Evolutionary conservation across 2,329 filamentous ascomycete genomes (phyloP).

Genomic region (Sporothrix euskadiensis): DNA sequence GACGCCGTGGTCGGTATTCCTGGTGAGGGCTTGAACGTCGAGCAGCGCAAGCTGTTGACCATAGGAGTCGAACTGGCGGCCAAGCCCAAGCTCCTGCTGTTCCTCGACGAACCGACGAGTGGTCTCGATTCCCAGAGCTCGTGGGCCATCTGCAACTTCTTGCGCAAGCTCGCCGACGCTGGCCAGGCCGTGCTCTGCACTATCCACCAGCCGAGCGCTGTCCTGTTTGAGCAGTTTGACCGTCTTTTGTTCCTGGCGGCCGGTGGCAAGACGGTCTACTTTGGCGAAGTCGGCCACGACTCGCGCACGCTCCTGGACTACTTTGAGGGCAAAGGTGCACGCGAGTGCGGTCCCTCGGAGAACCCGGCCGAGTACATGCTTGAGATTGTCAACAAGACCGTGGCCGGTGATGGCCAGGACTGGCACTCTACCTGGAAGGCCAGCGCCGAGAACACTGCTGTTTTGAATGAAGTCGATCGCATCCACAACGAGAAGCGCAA

Average conservation of each 20-base stretch:
- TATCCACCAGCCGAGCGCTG: conserved; percentile 33
- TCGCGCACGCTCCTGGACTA: conserved; percentile 68
- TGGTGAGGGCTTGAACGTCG: conserved; percentile 67
- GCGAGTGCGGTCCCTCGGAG: conserved; percentile 61
- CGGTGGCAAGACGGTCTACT: conserved; percentile 31
- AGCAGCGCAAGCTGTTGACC: conserved; percentile 74
- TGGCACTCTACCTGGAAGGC: conserved; percentile 55
- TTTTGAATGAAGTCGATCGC: conserved; percentile 58
- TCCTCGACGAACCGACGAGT: conserved; percentile 62
- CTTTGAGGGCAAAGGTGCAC: conserved; percentile 60
- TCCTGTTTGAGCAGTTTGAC: conserved; percentile 33
- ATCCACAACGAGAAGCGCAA: conserved; percentile 35
- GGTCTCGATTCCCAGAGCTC: conserved; percentile 65
- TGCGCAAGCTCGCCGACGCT: conserved; percentile 58
- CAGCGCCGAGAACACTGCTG: conserved; percentile 64
- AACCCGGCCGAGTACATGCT: conserved; percentile 86
- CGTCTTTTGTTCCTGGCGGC: conserved; percentile 28
- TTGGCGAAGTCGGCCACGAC: conserved; percentile 60
- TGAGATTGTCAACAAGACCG: conserved; percentile 54
- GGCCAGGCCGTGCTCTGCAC: conserved; percentile 38
- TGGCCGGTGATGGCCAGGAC: conserved; percentile 55
- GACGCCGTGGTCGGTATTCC: conserved; percentile 76
- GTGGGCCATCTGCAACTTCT: conserved; percentile 63
- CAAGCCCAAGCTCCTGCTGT: conserved; percentile 68
- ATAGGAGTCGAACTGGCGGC: conserved; percentile 92